Base-by-base conservation (phyloP, 2,329 filamentous ascomycete species). In the Lachnellula cervina region DNA sequence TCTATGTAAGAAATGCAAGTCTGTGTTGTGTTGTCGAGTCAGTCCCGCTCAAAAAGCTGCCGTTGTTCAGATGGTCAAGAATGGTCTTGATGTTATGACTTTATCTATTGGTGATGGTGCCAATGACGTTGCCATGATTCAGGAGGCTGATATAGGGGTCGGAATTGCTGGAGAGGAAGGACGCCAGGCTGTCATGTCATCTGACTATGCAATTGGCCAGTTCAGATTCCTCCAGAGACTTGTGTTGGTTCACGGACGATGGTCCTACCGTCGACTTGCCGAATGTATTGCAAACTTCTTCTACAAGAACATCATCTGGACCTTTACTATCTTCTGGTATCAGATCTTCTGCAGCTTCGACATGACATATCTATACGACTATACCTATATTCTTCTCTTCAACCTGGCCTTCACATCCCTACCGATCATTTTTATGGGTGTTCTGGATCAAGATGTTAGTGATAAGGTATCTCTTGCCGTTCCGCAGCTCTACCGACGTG, bases 251-350 rank as follows among this genome's bases (percentile, higher is more conserved):
- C 92, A 97, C 69, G 92, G 92, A 56, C 84, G 92, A 56, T 97
- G 92, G 90, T 96, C 91, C n/a, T 99, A 99, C 75, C 84, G 93
- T 52, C 85, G 94, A 65, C 77, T 99, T 71, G 90, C 88, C 32
- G 94, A 99, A 76, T 89, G 87, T 47, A 97, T 95, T 67, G 90
- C 91, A 71, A 99, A 99, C 72, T 99, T 99, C 80, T 99, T 99
- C 79, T 99, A 97, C 83, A 99, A 99, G 87, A 99, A 97, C 77
- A 88, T 99, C 73, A 88, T 97, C 51, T 99, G 94, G 94, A 94
- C 90, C 0, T 93, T 97, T 69, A 83, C 88, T 44, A 88, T 99
- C 56, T 97, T 97, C 80, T 97, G 93, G 93, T 99, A 89, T 73
- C 91, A 95, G 70, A 90, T 96, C 53, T 99, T 88, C 74, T 90